Evolutionary conservation across 2,329 filamentous ascomycete genomes (phyloP), one percentile per base, ranked within the genome.

Genomic region (Dendryphion nanum): DNA sequence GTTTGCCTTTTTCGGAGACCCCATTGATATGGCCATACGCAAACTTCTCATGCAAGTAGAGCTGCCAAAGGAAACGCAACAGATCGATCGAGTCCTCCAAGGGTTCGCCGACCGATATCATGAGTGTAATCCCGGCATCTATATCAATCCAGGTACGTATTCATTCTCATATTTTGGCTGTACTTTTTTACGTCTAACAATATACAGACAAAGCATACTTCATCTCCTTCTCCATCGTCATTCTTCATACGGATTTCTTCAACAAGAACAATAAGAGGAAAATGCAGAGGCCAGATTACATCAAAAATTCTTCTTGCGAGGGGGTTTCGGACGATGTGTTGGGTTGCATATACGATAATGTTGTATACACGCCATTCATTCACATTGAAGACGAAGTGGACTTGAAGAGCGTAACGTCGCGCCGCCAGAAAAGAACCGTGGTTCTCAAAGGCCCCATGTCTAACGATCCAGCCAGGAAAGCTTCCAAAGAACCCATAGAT

Each of bases 191-290:
- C 19, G 18, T 39, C 55, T 63, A 42, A 66, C 45, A 18, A 17
- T 12, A 7, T 24, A 35, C 50, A 53, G 93, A 97, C 57, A 89
- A 96, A 68, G 90, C 93, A n/a, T 96, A 97, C 64, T 95, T 97
- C 57, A 91, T 97, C 48, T 89, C 91, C 13, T 98, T 98, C 61
- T 97, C 91, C 2, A 82, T 98, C 40, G 79, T 98, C 42, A 96
- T 98, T 51, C 74, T 98, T 21, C 93, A 98, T 56, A 97, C 93
- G 0, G 93, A 98, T 61, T 88, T 95, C n/a, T 97, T 97, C 79
- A 98, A 98, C 74, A 95, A 95, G 69, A 98, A 97, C 72, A 97
- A 97, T 71, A 97, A 97, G 70, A 81, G 93, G 65, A 98, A 98
- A 68, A 98, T 98, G 93, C 89, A 95, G 59, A 94, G 95, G 61